Evolutionary conservation across 139 green algal genomes (phyloP).

Genomic region (Pedinophyceae sp.): DNA sequence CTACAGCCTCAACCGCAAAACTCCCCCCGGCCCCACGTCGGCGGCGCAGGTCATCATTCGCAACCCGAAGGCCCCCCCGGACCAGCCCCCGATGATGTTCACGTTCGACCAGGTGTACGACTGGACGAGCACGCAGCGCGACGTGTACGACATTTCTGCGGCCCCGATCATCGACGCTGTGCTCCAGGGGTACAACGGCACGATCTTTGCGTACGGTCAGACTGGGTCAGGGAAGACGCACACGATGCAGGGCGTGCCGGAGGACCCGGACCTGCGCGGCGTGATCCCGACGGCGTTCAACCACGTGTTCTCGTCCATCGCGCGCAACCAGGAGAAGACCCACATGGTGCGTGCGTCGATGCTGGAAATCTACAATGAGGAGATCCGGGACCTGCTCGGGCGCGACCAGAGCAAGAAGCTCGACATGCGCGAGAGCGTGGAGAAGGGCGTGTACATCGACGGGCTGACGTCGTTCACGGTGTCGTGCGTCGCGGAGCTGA

Average conservation of each 20-base stretch:
- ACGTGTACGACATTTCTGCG: slow-evolving; percentile 51
- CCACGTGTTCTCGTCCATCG: slow-evolving; percentile 18
- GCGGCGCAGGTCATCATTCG: too few species aligned
- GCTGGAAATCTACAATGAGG: slow-evolving; percentile 9
- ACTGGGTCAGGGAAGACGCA: slow-evolving; percentile 11
- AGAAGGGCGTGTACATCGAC: slow-evolving; percentile 59
- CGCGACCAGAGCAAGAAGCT: slow-evolving; percentile 44
- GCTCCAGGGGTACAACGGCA: slow-evolving; percentile 58
- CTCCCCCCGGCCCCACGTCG: too few species aligned
- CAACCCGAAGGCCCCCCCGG: slow-evolving; percentile 36
- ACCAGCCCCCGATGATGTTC: slow-evolving; percentile 38
- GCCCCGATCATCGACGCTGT: slow-evolving; percentile 41
- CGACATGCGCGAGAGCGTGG: slow-evolving; percentile 46
- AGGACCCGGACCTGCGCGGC: slow-evolving; percentile 5
- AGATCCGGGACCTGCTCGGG: slow-evolving; percentile 6
- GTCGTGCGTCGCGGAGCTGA: slow-evolving; percentile 39
- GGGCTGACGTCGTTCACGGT: slow-evolving; percentile 51
- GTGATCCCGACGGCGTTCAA: background rate
- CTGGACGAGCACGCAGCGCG: slow-evolving; percentile 31
- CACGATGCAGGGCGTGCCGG: slow-evolving; percentile 8
- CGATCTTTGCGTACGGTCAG: slow-evolving; percentile 9
- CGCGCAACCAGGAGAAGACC: slow-evolving; percentile 24
- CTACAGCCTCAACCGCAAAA: too few species aligned
- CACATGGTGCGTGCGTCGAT: slow-evolving; percentile 16
- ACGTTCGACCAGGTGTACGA: slow-evolving; percentile 63